A percentile compares a stretch with the other conserved stretches of the same genome.
phyloP scores from a whole-genome alignment of 768 basidiomycete genomes.

The Pisolithus sp. region DNA sequence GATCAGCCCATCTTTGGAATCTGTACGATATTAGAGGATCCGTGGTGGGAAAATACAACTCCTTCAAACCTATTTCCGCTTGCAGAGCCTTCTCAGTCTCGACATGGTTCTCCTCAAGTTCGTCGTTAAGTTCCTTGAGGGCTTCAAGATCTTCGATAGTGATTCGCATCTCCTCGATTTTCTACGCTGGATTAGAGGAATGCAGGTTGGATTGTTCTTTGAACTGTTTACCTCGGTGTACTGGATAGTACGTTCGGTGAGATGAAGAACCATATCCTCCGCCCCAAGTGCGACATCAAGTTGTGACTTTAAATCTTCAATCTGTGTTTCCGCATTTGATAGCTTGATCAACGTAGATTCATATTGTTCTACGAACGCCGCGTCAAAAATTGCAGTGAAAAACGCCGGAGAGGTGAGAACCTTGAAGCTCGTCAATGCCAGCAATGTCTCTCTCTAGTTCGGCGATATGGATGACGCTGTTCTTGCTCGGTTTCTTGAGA shows the following conservation, averaged over 20 bases:
- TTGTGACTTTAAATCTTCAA: constrained; percentile 90
- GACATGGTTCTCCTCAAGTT: constrained; percentile 92
- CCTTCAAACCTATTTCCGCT: constrained; percentile 72
- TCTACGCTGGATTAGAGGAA: constrained; percentile 38
- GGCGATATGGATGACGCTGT: constrained; percentile 64
- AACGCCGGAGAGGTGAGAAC: constrained; percentile 32
- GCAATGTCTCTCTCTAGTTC: constrained; percentile 90
- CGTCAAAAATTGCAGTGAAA: background rate
- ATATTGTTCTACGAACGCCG: constrained; percentile 55
- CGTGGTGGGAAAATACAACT: background rate
- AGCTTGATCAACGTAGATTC: constrained; percentile 76
- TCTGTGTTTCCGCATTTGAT: constrained; percentile 81
- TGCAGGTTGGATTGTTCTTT: no score
- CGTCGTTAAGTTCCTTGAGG: constrained; percentile 92
- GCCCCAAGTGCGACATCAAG: constrained; percentile 93
- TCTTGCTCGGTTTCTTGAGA: constrained; percentile 85
- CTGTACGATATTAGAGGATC: constrained; percentile 28
- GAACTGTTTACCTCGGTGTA: constrained; percentile 67
- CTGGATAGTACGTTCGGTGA: constrained; percentile 90
- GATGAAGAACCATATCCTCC: constrained; percentile 91
- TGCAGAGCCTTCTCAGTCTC: constrained; percentile 90
- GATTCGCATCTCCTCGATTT: constrained; percentile 96
- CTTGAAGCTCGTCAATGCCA: constrained; percentile 71
- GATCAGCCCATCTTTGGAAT: constrained; percentile 63
- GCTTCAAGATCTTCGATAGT: constrained; percentile 96